Base-by-base conservation (phyloP, 805 yeast species). In the Vanderwaltozyma tropicalis region DNA sequence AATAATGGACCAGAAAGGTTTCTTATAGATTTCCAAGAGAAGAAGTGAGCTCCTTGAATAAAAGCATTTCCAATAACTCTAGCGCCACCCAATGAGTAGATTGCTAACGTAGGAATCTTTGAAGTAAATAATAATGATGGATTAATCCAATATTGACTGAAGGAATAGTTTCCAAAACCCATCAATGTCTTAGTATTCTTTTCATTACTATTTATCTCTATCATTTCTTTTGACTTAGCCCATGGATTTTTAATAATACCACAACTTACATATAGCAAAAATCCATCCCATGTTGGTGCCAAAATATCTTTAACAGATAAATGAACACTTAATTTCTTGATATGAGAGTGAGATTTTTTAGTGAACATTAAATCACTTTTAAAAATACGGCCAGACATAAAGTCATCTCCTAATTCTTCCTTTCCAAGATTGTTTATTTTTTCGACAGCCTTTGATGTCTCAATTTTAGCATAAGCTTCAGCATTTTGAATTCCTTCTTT, bases 351-450 rank as follows among this genome's bases (percentile, higher is more conserved):
- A 28, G 69, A 72, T 40, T 70, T 69, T 47, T 86, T 76, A 2
- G 86, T 74, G 51, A 87, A 89, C 97, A 92, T 92, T 28, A 81
- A 70, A 21, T 76, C 78, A 9, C 81, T 71, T 41, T 80, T 72
- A 56, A 85, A 85, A 8, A 68, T 69, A 37, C 77, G 73, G 37
- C 77, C 80, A 20, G 72, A 47, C 58, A 68, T 66, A 31, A 67
- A 69, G 21, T 75, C 80, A 22, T 73, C 72, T 7, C 85, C 85
- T 31, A 87, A 63, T n/a, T 74, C 71, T 3, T 62, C 63, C 34
- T 70, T 66, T 0, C 96, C 97, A 15, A 79, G 47, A 6, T 57
- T 44, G 39, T 76, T 75, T 41, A 92, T 77, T 24, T 71, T 67
- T 7, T 68, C 69, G 16, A 92, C 89, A 4, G 77, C 72, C 5